Evolutionary conservation across 1,284 basidiomycete genomes (phyloP).

Genomic region (Ceratobasidium papillatum): DNA sequence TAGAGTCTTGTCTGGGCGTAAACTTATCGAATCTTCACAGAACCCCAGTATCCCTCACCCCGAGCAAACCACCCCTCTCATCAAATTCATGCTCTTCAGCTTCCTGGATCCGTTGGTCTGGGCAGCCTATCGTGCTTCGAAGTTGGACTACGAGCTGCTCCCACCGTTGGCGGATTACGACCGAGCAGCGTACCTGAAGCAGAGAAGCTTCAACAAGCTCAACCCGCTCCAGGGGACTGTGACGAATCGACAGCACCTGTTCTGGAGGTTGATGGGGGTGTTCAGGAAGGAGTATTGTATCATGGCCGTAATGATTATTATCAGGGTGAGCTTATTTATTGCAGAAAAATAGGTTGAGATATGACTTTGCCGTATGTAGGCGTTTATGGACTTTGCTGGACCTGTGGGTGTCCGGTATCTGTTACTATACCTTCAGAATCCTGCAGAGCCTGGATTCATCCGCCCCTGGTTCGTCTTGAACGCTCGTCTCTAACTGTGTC

Average conservation of each 20-base stretch:
- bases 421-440: constrained; percentile 56
- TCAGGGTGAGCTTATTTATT: neutral
- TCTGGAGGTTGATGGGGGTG: constrained; percentile 33
- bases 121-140: constrained; percentile 56
- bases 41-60: constrained; percentile 58
- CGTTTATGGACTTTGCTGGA: constrained; percentile 29
- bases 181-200: constrained; percentile 55
- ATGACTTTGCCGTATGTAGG: neutral
- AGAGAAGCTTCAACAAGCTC: constrained; percentile 50
- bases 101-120: constrained; percentile 67
- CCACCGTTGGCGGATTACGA: constrained; percentile 71
- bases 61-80: constrained; percentile 70
- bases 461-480: constrained; percentile 52
- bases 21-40: constrained; percentile 46
- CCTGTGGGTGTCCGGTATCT: constrained; percentile 28
- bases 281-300: constrained; percentile 35
- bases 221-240: constrained; percentile 51
- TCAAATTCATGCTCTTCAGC: constrained; percentile 64
- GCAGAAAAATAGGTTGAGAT: neutral
- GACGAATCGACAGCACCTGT: constrained; percentile 39
- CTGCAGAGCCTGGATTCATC: constrained; percentile 54
- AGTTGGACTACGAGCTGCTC: constrained; percentile 58
- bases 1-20: constrained; percentile 48
- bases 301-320: constrained; percentile 3
- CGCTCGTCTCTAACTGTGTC: neutral